phyloP scores from a whole-genome alignment of 1,284 basidiomycete species.

The Boletus hoseneyae region DNA sequence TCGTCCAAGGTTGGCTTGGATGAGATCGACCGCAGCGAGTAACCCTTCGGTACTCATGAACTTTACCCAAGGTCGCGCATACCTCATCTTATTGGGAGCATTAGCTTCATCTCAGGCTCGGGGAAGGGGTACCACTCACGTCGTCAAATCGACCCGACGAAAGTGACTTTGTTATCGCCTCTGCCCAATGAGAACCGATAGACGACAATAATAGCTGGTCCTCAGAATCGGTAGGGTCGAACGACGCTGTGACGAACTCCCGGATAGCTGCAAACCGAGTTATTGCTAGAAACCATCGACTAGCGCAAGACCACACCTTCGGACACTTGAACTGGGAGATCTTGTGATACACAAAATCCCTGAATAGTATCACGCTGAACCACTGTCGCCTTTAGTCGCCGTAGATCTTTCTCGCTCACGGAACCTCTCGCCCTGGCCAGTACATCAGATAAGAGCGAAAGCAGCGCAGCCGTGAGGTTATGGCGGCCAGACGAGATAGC shows the following conservation, averaged over 20 bases:
- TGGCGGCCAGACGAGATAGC: slow-evolving; percentile 17
- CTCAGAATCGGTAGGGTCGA: slow-evolving; percentile 22
- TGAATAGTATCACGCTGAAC: slow-evolving; percentile 32
- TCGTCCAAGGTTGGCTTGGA: slow-evolving; percentile 14
- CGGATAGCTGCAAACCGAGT: slow-evolving; percentile 28
- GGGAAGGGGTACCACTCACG: slow-evolving; percentile 13
- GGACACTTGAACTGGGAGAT: slow-evolving; percentile 21
- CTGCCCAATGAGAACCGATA: slow-evolving; percentile 35
- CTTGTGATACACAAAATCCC: slow-evolving; percentile 31
- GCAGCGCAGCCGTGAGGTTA: slow-evolving; percentile 24
- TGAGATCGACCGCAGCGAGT: slow-evolving; percentile 36
- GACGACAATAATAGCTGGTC: slow-evolving; percentile 30
- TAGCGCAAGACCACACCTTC: slow-evolving; percentile 31
- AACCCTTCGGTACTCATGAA: slow-evolving; percentile 41
- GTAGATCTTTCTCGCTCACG: slow-evolving; percentile 30
- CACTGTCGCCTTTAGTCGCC: slow-evolving; percentile 41
- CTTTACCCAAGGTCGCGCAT: slow-evolving; percentile 45
- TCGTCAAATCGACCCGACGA: slow-evolving; percentile 10
- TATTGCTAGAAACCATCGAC: slow-evolving; percentile 14
- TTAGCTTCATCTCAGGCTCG: neutral
- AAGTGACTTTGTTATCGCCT: slow-evolving; percentile 11
- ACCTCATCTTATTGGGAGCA: slow-evolving; percentile 29
- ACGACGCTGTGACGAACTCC: slow-evolving; percentile 26
- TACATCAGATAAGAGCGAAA: slow-evolving; percentile 38
- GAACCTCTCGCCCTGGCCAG: slow-evolving; percentile 25